phyloP scores from a whole-genome alignment of 441 rosid species.

The Theobroma grandiflorum region DNA sequence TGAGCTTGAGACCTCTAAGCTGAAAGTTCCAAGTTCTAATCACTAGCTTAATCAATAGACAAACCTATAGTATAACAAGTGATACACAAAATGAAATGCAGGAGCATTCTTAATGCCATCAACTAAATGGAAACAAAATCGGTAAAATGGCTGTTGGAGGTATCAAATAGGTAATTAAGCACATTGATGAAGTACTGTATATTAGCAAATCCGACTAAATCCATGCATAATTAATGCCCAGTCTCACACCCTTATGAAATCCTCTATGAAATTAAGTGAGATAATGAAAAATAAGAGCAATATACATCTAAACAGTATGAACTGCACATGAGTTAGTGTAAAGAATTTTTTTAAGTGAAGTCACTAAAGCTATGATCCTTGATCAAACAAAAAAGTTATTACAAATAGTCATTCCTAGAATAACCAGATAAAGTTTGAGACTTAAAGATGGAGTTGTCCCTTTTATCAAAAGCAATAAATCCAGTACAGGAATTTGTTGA shows the following conservation, averaged over 20 bases:
- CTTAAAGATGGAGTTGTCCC: neutral
- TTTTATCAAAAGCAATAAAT: neutral
- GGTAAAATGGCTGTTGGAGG: neutral
- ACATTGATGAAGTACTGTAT: neutral
- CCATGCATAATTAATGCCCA: neutral
- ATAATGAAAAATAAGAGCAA: neutral
- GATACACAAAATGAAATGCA: too few species aligned
- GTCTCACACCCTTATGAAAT: neutral
- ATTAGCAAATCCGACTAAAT: neutral
- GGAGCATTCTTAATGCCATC: neutral
- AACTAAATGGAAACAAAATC: neutral
- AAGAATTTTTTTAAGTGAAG: neutral
- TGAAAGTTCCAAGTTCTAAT: neutral
- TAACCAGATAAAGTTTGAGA: slow-evolving; percentile 1
- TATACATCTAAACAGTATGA: neutral
- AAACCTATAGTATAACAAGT: neutral
- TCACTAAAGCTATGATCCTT: neutral
- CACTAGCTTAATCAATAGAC: neutral
- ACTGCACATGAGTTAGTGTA: neutral
- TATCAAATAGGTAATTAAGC: neutral
- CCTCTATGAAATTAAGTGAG: neutral
- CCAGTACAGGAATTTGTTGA: neutral
- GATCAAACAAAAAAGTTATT: neutral
- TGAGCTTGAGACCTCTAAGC: neutral
- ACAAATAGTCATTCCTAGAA: neutral